A percentile compares a stretch with the other conserved stretches of the same genome.
These are phyloP conservation scores for Cnidoscolus chayamansa DNA, from an alignment of 441 rosid species.

Conservation along the genomic window DNA sequence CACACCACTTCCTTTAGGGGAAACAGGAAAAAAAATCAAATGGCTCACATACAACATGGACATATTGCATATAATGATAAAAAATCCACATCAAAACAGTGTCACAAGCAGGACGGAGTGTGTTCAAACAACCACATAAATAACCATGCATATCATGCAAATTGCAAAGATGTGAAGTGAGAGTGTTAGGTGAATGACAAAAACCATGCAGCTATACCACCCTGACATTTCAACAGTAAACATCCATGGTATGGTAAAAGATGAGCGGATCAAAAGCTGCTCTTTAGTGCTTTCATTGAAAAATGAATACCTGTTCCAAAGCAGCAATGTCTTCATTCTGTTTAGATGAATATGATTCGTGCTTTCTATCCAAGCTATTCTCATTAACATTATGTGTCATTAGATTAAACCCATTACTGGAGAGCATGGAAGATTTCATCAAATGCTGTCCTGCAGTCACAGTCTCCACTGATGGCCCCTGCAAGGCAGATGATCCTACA, in stretches of 20 bases:
- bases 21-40: background rate
- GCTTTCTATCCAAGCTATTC: conserved; percentile 33
- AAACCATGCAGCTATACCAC: background rate
- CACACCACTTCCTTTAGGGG: background rate
- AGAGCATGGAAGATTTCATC: conserved; percentile 32
- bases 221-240: no score
- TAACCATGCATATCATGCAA: background rate
- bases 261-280: background rate
- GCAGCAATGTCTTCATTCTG: conserved; percentile 84
- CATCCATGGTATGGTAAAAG: no score
- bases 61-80: background rate
- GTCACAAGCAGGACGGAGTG: background rate
- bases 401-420: conserved; percentile 36
- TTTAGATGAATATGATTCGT: conserved; percentile 48
- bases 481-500: conserved; percentile 35
- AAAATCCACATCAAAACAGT: background rate
- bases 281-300: background rate
- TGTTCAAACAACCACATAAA: background rate
- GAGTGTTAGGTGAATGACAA: background rate
- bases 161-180: background rate
- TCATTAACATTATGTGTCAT: conserved; percentile 29
- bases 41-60: background rate
- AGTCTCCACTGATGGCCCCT: conserved; percentile 31
- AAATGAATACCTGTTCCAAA: conserved; percentile 72
- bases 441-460: conserved; percentile 34